A percentile compares a stretch with the other conserved stretches of the same genome.
Evolutionary conservation across 208 protist species (phyloP).

Genomic region (Porcisia deanei): DNA sequence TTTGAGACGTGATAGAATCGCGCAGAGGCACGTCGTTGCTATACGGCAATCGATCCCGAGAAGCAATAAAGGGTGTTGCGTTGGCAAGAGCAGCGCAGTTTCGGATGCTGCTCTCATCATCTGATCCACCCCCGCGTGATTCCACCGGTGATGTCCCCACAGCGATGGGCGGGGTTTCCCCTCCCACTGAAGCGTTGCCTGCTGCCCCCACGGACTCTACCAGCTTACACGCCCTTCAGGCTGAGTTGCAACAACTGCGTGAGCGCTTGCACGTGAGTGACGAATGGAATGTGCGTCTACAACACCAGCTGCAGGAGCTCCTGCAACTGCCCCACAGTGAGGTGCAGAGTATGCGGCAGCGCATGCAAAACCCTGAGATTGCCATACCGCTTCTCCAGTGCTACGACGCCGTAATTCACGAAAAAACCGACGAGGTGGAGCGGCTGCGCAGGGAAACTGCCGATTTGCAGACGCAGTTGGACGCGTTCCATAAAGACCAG

Average conservation of each 20-base stretch:
- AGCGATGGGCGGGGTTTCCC: not conserved
- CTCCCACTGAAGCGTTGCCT: conserved; percentile 4
- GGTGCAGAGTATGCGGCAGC: conserved; percentile 53
- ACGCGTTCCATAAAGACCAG: conserved; percentile 33
- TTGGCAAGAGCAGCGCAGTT: not conserved
- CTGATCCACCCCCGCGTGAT: not conserved
- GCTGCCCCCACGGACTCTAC: not conserved
- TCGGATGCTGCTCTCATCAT: not conserved
- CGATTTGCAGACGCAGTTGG: conserved; percentile 28
- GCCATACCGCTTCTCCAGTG: conserved; percentile 84
- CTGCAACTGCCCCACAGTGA: conserved; percentile 67
- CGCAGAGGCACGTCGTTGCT: not conserved
- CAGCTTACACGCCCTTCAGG: conserved; percentile 17
- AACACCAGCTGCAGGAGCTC: conserved; percentile 74
- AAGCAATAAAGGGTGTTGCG: not conserved
- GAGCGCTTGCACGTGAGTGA: conserved; percentile 72
- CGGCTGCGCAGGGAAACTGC: conserved; percentile 35
- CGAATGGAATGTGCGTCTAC: conserved; percentile 82
- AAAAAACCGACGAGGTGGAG: conserved; percentile 64
- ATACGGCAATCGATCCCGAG: not conserved
- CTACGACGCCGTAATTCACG: conserved; percentile 82
- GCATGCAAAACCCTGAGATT: conserved; percentile 84
- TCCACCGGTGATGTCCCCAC: not conserved
- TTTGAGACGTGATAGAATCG: not conserved
- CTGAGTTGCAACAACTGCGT: conserved; percentile 47